These are phyloP conservation scores for Lantana camara DNA, from an alignment of 257 asterid species.

Conservation along the genomic window DNA sequence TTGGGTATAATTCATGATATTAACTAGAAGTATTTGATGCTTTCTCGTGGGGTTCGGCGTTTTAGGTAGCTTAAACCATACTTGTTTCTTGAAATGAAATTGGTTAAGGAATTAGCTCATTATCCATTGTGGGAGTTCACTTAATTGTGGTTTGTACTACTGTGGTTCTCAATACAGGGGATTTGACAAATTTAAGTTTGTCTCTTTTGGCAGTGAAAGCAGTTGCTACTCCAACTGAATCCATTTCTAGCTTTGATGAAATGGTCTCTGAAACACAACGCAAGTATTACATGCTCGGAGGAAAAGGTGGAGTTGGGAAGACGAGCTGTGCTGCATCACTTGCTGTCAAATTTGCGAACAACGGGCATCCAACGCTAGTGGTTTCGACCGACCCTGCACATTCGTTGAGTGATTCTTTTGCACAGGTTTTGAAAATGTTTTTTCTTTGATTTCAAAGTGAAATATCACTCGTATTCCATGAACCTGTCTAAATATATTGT, in stretches of 20 bases:
- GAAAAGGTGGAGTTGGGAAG: conserved; percentile 98
- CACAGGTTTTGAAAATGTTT: conserved; percentile 62
- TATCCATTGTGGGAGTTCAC: too few species aligned
- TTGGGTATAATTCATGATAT: background rate
- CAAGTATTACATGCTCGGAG: conserved; percentile 97
- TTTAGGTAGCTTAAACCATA: background rate
- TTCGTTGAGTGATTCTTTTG: conserved; percentile 97
- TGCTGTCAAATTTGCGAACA: conserved; percentile 96
- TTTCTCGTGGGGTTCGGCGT: background rate
- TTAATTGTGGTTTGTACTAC: too few species aligned
- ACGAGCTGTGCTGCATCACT: conserved; percentile 98
- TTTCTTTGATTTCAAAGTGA: background rate
- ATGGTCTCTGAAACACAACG: conserved; percentile 90
- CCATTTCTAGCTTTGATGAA: conserved; percentile 75
- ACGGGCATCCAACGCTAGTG: conserved; percentile 94
- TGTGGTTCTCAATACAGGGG: too few species aligned
- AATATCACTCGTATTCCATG: background rate
- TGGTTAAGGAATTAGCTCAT: too few species aligned
- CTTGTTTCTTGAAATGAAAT: too few species aligned
- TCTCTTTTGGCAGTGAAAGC: conserved; percentile 73
- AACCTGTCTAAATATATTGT: conserved; percentile 16
- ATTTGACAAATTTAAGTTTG: too few species aligned
- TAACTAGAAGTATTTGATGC: background rate
- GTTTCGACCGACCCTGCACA: conserved; percentile 99
- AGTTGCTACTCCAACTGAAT: conserved; percentile 76